Base-by-base conservation (phyloP, 2,329 filamentous ascomycete genomes). In the Trichoderma cornu-damae region DNA sequence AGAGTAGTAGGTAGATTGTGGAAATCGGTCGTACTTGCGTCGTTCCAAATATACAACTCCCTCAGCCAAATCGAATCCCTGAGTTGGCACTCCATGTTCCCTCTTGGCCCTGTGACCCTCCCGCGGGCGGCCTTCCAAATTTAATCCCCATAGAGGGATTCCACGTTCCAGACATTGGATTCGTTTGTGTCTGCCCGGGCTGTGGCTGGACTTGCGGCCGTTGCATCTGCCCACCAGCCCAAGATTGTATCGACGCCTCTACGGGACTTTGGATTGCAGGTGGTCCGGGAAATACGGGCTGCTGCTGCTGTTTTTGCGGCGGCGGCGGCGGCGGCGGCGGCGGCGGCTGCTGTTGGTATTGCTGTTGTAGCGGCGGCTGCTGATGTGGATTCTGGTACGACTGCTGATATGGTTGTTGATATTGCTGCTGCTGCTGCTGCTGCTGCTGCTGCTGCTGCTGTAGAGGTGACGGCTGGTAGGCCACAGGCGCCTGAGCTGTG, bases 111-210 rank as follows among this genome's bases (percentile, higher is more conserved):
- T 65, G 67, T 37, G 60, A 53, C 63, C 65, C 37, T 37, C 68
- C 61, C 18, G 46, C n/a, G 4, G 53, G 12, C 20, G 55, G 43
- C 14, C 74, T 79, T 1, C 82, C 83, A 70, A 96, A 96, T 58
- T 85, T 86, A 65, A 96, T 94, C 0, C 87, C 88, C 78, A 89
- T 86, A 2, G 87, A 85, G 0, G 90, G 89, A 56, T 83, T 86
- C 91, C 91, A 96, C 69, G 70, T 67, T 6, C 62, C 62, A 8
- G 65, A 61, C 62, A 67, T 66, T 1, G 65, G 63, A 8, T 66
- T 64, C 0, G 73, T 68, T 60, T 72, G 68, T 49, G 74, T 71
- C 2, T 79, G 75, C 56, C 78, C 73, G 0, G 81, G 80, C 42
- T 70, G 86, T 62, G 18, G 34, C 14, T 49, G 50, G 0, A 66